Conservation (phyloP, 2,329 filamentous ascomycete species). For the Plectosphaerella sp. region DNA sequence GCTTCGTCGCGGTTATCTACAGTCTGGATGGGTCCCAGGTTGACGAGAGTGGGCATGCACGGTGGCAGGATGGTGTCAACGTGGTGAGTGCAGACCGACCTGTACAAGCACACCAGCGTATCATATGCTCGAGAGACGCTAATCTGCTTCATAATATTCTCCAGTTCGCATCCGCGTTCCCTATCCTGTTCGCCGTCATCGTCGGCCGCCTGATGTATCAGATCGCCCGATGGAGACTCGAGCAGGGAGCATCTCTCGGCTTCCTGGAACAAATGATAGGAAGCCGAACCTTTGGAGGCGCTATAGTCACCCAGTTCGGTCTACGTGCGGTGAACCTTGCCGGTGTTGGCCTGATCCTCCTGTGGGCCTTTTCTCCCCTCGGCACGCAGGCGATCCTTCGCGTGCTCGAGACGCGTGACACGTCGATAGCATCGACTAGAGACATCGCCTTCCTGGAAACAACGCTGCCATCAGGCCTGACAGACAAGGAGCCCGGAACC, state of each 20-base stretch:
- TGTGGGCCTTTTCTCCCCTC: constrained; percentile 24
- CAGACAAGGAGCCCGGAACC: neutral
- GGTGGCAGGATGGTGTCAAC: neutral
- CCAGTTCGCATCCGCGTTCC: constrained; percentile 20
- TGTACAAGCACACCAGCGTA: too few species aligned
- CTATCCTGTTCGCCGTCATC: constrained; percentile 22
- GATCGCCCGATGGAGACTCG: constrained; percentile 19
- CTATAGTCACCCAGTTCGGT: constrained; percentile 18
- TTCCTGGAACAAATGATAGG: constrained; percentile 22
- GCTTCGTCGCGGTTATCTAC: neutral
- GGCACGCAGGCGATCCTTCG: constrained; percentile 22
- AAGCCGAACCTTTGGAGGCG: constrained; percentile 20
- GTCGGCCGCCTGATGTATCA: constrained; percentile 18
- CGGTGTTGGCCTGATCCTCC: constrained; percentile 15
- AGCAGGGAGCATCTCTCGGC: constrained; percentile 18
- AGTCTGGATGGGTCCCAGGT: neutral
- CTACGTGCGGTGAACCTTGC: constrained; percentile 20
- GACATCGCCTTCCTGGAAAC: too few species aligned
- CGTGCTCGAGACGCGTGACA: too few species aligned
- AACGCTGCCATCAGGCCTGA: neutral
- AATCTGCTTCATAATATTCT: too few species aligned
- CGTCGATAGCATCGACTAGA: too few species aligned
- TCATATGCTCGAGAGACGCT: too few species aligned
- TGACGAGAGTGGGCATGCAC: neutral
- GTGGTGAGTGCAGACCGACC: too few species aligned